A percentile compares a stretch with the other conserved stretches of the same genome.
phyloP scores from a whole-genome alignment of 2,329 filamentous ascomycete species.

The Passalora sequoiae region DNA sequence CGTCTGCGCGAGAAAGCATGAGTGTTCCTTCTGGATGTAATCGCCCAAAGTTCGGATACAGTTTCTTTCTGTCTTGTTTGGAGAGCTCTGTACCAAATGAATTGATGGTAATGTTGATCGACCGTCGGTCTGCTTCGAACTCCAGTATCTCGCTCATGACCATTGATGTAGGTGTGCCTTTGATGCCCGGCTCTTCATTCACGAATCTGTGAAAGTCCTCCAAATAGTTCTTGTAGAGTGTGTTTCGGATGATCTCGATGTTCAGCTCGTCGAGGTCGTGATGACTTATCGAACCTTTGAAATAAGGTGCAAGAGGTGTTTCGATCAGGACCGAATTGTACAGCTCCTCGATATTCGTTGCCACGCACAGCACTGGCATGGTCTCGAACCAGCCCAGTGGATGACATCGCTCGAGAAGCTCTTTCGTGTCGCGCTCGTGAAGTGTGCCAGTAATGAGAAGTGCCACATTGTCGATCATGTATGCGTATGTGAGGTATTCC shows the following conservation, averaged over 20 bases:
- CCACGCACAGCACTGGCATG: conserved; percentile 94
- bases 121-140: conserved; percentile 92
- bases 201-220: conserved; percentile 97
- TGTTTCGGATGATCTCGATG: conserved; percentile 98
- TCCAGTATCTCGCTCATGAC: conserved; percentile 95
- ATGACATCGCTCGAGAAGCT: conserved; percentile 91
- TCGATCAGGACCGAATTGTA: conserved; percentile 98
- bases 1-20: conserved; percentile 92
- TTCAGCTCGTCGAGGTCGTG: conserved; percentile 98
- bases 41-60: conserved; percentile 87
- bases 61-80: conserved; percentile 90
- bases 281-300: conserved; percentile 93
- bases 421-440: conserved; percentile 92
- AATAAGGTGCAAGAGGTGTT: conserved; percentile 91
- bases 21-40: conserved; percentile 90
- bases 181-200: conserved; percentile 80
- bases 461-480: conserved; percentile 99
- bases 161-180: conserved; percentile 81
- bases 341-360: conserved; percentile 96
- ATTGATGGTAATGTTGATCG: conserved; percentile 99
- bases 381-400: conserved; percentile 98
- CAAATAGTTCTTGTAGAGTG: conserved; percentile 97
- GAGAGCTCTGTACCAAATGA: conserved; percentile 94
- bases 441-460: conserved; percentile 96
- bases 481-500: conserved; percentile 96